A percentile compares a stretch with the other conserved stretches of the same genome.
These are phyloP conservation scores for Lachnellula hyalina DNA, from an alignment of 2,329 filamentous ascomycete species.

Conservation along the genomic window DNA sequence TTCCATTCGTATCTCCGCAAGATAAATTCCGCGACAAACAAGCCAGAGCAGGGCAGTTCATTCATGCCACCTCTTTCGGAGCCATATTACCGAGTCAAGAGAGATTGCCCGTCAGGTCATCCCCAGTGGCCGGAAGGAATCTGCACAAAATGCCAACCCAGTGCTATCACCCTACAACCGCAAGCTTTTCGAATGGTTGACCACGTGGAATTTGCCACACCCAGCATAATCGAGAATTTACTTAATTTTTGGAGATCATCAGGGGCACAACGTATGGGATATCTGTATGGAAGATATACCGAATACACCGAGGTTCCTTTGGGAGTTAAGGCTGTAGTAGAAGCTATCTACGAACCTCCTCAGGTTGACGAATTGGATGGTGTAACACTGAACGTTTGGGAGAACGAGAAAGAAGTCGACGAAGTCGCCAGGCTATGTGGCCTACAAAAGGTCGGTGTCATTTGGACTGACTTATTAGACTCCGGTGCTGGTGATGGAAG, in stretches of 20 bases:
- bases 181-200: conserved; percentile 96
- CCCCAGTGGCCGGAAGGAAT: conserved; percentile 93
- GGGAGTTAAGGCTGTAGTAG: conserved; percentile 90
- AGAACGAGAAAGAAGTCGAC: conserved; percentile 76
- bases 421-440: conserved; percentile 77
- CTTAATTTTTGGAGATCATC: conserved; percentile 88
- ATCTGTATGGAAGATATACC: conserved; percentile 83
- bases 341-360: conserved; percentile 95
- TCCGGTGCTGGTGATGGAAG: conserved; percentile 75
- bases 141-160: conserved; percentile 96
- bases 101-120: conserved; percentile 88
- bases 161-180: conserved; percentile 89
- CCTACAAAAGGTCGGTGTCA: conserved; percentile 81
- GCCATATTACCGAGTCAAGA: conserved; percentile 84
- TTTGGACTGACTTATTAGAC: conserved; percentile 89
- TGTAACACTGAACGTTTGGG: conserved; percentile 78
- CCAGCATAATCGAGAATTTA: conserved; percentile 79
- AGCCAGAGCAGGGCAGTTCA: conserved; percentile 85
- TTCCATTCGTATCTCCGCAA: conserved; percentile 94
- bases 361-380: conserved; percentile 87
- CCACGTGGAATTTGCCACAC: conserved; percentile 90
- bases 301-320: conserved; percentile 91
- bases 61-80: conserved; percentile 95
- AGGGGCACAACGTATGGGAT: conserved; percentile 78
- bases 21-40: conserved; percentile 93